Conservation (phyloP, 805 yeast species). For the Candida tallmaniae region DNA sequence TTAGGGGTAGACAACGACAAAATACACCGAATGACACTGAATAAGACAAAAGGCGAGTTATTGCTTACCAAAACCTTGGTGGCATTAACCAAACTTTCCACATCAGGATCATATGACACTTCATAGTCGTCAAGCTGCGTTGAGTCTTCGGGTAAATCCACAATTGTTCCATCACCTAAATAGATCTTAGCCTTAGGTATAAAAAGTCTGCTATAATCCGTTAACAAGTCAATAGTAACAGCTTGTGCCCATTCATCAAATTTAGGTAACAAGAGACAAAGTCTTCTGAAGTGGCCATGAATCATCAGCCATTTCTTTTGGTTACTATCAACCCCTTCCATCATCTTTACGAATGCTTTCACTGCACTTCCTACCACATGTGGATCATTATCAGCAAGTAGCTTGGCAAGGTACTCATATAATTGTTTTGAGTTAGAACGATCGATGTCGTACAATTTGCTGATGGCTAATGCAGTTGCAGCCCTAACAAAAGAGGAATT, state of each 20-base stretch:
- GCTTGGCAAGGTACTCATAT: conserved; percentile 40
- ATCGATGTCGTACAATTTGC: conserved; percentile 46
- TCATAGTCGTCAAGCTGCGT: conserved; percentile 25
- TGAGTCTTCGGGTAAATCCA: conserved; percentile 42
- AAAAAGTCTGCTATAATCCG: conserved; percentile 61
- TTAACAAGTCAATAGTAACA: conserved; percentile 53
- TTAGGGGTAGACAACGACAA: conserved; percentile 55
- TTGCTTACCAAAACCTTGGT: conserved; percentile 45
- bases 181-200: conserved; percentile 49
- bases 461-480: conserved; percentile 72
- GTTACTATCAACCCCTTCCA: conserved; percentile 29
- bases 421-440: conserved; percentile 46
- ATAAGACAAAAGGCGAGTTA: conserved; percentile 53
- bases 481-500: conserved; percentile 73
- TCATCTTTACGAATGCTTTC: conserved; percentile 46
- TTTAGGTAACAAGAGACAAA: conserved; percentile 42
- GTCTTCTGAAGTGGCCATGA: conserved; percentile 65
- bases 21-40: conserved; percentile 56
- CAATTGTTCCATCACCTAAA: conserved; percentile 23
- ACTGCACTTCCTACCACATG: conserved; percentile 70
- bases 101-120: conserved; percentile 50
- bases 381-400: conserved; percentile 63
- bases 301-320: conserved; percentile 53
- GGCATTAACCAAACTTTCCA: conserved; percentile 48
- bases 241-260: conserved; percentile 76